Percentiles rank a stretch among this genome's conserved stretches.
Conservation (phyloP, 306 rosid genomes). For the Biancaea sappan region DNA sequence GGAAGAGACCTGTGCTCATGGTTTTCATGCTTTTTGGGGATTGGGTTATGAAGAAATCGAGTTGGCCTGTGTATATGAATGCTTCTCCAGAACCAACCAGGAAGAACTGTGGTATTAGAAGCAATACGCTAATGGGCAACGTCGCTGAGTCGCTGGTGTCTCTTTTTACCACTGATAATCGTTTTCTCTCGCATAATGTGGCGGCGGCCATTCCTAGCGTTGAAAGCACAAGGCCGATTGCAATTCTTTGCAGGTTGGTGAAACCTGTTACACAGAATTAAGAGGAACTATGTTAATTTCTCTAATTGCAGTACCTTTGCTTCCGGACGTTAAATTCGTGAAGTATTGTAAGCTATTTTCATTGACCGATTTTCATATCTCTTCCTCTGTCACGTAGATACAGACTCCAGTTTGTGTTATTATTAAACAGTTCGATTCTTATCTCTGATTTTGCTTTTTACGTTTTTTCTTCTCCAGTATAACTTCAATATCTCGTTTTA, state of each 20-base stretch:
- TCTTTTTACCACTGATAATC: constrained; percentile 63
- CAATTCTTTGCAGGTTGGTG: constrained; percentile 77
- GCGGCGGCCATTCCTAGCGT: constrained; percentile 76
- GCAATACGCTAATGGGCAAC: constrained; percentile 74
- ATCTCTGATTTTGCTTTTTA: neutral
- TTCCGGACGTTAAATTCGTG: too few species aligned
- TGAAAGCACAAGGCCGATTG: constrained; percentile 74
- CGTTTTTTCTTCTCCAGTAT: neutral
- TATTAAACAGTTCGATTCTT: neutral
- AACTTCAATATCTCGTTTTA: neutral
- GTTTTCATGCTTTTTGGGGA: constrained; percentile 97
- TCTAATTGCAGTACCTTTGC: neutral
- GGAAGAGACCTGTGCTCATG: constrained; percentile 95
- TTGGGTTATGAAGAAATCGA: constrained; percentile 89
- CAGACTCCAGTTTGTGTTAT: neutral
- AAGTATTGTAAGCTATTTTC: too few species aligned
- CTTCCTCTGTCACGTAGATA: neutral
- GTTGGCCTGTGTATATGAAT: constrained; percentile 96
- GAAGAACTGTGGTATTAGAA: constrained; percentile 82
- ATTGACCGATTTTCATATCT: neutral
- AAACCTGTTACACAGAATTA: constrained; percentile 54
- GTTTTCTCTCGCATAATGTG: constrained; percentile 56
- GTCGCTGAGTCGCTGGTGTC: constrained; percentile 32
- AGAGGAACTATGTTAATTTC: neutral
- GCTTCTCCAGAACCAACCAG: constrained; percentile 94